Evolutionary conservation across 1,284 basidiomycete species (phyloP), one percentile per base, ranked within the genome.

Genomic region (Heimioporus punctisporus): DNA sequence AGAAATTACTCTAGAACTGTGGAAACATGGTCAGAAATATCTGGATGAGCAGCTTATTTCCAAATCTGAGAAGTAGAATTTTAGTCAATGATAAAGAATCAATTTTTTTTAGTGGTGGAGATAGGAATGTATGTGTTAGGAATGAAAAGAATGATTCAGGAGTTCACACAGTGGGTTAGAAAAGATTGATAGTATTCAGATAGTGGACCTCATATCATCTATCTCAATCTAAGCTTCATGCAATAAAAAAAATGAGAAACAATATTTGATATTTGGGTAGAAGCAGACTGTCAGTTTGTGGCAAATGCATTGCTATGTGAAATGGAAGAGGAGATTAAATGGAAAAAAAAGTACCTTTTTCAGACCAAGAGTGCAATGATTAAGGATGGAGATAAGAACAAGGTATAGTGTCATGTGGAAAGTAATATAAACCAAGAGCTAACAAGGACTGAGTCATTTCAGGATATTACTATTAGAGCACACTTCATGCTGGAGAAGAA

Each of bases 71-170:
- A 40, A 5, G 0, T 11, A 51, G 26, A 57, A 61, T n/a, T 49
- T 62, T 0, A 51, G 15, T 31, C 17, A 23, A 28, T 17, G 1
- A 11, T n/a, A 2, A 3, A 9, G 2, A 0, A 27, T 61, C 12
- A 53, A 61, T 48, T 30, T 61, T 3, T 24, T 61, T 5, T 60
- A 0, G 41, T 60, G n/a, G 53, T 60, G 0, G 51, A 53, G 48
- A 60, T 44, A 1, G 59, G 59, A 0, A 60, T 60, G 52, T 41
- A 60, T 21, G 39, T 61, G 0, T 21, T 50, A 26, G 59, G 47
- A 39, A 61, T 51, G 6, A 52, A 46, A 46, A 58, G 51, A 41
- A 47, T 61, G 1, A 46, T 61, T n/a, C 37, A 11, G 2, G 30
- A 55, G 5, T 61, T 61, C 11, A 23, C 54, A 0, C 0, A 12